Evolutionary conservation across 75 land plant genomes (phyloP).

Genomic region (Selaginella tamariscina): DNA sequence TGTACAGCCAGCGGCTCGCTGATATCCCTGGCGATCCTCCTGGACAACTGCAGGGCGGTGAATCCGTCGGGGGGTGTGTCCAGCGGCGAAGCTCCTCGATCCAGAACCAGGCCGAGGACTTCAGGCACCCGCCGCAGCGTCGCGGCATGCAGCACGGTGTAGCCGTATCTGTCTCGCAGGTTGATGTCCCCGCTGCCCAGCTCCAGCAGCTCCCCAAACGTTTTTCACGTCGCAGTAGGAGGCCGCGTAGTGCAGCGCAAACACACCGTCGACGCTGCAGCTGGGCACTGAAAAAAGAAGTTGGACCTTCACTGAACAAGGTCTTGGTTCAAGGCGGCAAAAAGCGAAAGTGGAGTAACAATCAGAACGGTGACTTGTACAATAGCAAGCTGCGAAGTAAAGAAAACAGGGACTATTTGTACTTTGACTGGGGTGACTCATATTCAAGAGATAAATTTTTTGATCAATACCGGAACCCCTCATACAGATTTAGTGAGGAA

Average conservation of each 20-base stretch:
- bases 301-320: too few species aligned
- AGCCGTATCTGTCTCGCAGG: slow-evolving; percentile 41
- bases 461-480: too few species aligned
- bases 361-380: too few species aligned
- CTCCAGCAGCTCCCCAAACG: slow-evolving; percentile 45
- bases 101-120: slow-evolving; percentile 54
- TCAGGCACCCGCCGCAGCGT: slow-evolving; percentile 60
- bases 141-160: slow-evolving; percentile 72
- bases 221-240: slow-evolving; percentile 65
- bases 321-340: too few species aligned
- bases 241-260: slow-evolving; percentile 70
- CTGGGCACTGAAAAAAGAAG: too few species aligned
- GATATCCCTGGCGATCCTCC: slow-evolving; percentile 43
- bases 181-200: slow-evolving; percentile 61
- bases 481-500: too few species aligned
- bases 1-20: slow-evolving; percentile 31
- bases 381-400: too few species aligned
- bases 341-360: too few species aligned
- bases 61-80: slow-evolving; percentile 51
- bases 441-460: too few species aligned
- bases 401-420: too few species aligned
- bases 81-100: slow-evolving; percentile 49
- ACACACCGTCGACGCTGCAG: slow-evolving; percentile 50
- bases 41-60: slow-evolving; percentile 53
- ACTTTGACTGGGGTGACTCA: too few species aligned